Percentiles rank a stretch among this genome's conserved stretches.
Conservation (phyloP, 306 rosid species). For the Glycine soja region DNA sequence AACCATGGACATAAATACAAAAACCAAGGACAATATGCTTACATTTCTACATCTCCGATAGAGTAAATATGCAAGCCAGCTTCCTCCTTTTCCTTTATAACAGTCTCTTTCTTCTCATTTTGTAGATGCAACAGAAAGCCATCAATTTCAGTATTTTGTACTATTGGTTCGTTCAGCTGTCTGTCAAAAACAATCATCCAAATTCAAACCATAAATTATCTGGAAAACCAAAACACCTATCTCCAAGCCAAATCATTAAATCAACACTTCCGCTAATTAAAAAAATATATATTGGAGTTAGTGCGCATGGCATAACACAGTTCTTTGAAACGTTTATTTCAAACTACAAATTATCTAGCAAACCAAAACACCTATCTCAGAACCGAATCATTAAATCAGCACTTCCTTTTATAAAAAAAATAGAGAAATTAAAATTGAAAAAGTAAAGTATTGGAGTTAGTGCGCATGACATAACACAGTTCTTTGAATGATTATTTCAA, state of each 20-base stretch:
- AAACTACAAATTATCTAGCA: not conserved
- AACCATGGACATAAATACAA: conserved; percentile 16
- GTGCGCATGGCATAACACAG: not conserved
- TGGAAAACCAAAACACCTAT: not conserved
- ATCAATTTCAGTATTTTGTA: conserved; percentile 76
- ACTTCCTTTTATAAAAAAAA: not conserved
- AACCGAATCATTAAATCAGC: not conserved
- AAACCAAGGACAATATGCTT: conserved; percentile 40
- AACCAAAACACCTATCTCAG: not conserved
- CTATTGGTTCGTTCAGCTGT: conserved; percentile 64
- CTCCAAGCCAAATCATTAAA: not conserved
- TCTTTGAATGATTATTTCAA: not conserved
- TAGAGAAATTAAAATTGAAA: not conserved
- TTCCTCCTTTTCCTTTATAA: conserved; percentile 69
- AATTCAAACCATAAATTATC: conserved; percentile 12
- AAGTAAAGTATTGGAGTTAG: not conserved
- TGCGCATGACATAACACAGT: not conserved
- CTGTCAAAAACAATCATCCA: conserved; percentile 55
- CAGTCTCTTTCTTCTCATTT: conserved; percentile 66
- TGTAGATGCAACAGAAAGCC: conserved; percentile 81
- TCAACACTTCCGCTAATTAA: not conserved
- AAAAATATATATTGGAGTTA: no score
- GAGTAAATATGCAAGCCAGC: conserved; percentile 78
- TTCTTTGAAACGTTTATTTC: not conserved
- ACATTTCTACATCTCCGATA: conserved; percentile 87